phyloP scores from a whole-genome alignment of 2,329 filamentous ascomycete genomes.

The Colletotrichum lupini region DNA sequence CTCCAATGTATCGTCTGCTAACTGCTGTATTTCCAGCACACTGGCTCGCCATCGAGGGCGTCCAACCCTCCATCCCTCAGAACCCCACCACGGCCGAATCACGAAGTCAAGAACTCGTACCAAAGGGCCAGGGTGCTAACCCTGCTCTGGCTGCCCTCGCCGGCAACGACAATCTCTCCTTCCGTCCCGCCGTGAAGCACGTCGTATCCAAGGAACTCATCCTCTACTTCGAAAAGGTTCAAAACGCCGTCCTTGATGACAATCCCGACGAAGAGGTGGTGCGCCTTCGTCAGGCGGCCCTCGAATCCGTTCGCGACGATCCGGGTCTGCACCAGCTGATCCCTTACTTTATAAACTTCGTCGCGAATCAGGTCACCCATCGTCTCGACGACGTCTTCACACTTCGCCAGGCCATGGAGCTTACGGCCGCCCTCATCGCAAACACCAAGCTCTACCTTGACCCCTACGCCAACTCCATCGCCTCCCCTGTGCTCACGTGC shows the following conservation, averaged over 20 bases:
- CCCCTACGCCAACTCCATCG: constrained; percentile 72
- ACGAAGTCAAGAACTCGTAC: constrained; percentile 84
- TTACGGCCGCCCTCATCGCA: constrained; percentile 84
- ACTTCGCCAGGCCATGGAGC: constrained; percentile 90
- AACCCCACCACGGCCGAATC: constrained; percentile 91
- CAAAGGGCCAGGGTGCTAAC: constrained; percentile 91
- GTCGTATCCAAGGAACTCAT: constrained; percentile 96
- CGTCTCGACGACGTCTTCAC: constrained; percentile 90
- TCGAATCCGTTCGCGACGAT: constrained; percentile 87
- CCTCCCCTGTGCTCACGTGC: constrained; percentile 91
- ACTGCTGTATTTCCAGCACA: constrained; percentile 71
- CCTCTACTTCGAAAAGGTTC: constrained; percentile 96
- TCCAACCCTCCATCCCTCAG: constrained; percentile 95
- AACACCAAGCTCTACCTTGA: constrained; percentile 82
- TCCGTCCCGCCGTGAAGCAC: constrained; percentile 95
- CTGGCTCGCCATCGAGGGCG: constrained; percentile 97
- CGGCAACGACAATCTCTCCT: constrained; percentile 83
- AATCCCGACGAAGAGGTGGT: constrained; percentile 81
- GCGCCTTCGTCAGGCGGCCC: constrained; percentile 81
- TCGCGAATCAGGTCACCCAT: constrained; percentile 96
- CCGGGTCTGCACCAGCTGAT: constrained; percentile 94
- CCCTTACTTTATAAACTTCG: constrained; percentile 96
- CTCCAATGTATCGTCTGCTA: constrained; percentile 32
- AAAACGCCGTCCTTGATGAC: constrained; percentile 87
- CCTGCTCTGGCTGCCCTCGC: constrained; percentile 84